Base-by-base conservation (phyloP, 2,329 filamentous ascomycete genomes). In the Cladorrhinum sp. region DNA sequence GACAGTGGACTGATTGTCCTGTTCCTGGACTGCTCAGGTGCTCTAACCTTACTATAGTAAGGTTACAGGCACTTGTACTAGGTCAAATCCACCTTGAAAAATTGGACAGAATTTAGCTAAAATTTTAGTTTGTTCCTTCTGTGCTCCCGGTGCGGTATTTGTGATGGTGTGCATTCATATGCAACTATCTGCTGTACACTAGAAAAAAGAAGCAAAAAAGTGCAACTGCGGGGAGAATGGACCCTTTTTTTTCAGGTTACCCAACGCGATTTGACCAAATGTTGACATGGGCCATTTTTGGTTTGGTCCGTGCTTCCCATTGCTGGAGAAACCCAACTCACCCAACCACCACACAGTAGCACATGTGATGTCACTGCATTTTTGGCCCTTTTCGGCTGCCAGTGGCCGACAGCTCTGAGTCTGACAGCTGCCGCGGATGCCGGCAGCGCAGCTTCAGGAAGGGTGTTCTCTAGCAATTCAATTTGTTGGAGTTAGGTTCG, bases 271-370 rank as follows among this genome's bases (percentile, higher is more conserved):
- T 58, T 58, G 62, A 58, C 49, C 50, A 48, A 57, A 57, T 68
- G 66, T 66, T 67, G 65, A 65, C 64, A 63, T 67, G 62, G 60
- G 59, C 62, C 65, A 24, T 49, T 41, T 41, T 60, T 24, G 49
- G 57, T 27, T 13, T 41, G 55, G 52, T 18, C 55, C 16, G 51
- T 52, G 52, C 62, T 16, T 24, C 22, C 41, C 55, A 68, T 68
- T 68, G 65, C 66, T 61, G 56, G 24, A 68, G 66, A 63, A 68
- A 68, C 66, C 49, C 58, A 51, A 32, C 8, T 45, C 18, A 22
- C 18, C 41, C 12, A 51, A 29, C 24, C 27, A 29, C 24, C 27
- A n/a, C 57, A 49, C 4, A n/a, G 52, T 36, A n/a, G 45, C 22
- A 29, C 51, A 24, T 38, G 61, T 64, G 61, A 66, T 64, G 66